A percentile compares a stretch with the other conserved stretches of the same genome.
Evolutionary conservation across 2,329 filamentous ascomycete genomes (phyloP).

Genomic region (Colletotrichum noveboracense): DNA sequence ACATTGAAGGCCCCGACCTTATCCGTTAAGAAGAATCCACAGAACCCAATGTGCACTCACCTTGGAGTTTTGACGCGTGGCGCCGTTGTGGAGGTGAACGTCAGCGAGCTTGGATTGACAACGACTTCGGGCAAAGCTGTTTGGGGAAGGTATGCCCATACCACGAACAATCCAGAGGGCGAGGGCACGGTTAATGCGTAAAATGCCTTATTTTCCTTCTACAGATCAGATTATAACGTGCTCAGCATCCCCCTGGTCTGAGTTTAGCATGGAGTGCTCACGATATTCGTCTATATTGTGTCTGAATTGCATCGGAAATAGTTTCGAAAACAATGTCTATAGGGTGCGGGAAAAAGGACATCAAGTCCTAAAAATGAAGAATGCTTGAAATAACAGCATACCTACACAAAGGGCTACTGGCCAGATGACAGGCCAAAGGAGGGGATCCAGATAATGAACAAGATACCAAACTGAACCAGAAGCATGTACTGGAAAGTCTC

Average conservation of each 20-base stretch:
- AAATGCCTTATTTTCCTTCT: background rate
- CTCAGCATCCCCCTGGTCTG: background rate
- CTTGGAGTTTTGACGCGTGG: background rate
- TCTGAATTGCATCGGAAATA: background rate
- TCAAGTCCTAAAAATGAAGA: background rate
- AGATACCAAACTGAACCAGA: conserved; percentile 23
- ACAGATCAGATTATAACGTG: background rate
- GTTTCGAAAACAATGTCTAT: background rate
- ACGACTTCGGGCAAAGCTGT: too few relatives aligned
- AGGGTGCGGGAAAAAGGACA: background rate
- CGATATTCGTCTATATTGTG: background rate
- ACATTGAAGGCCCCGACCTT: background rate
- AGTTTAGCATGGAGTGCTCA: background rate
- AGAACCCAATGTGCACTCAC: background rate
- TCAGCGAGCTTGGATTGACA: background rate
- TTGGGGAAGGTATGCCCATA: too few relatives aligned
- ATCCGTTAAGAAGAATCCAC: background rate
- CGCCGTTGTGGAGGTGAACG: background rate
- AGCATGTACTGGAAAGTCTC: conserved; percentile 37
- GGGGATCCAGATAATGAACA: conserved; percentile 20
- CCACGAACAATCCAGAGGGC: background rate
- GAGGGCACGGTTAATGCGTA: background rate
- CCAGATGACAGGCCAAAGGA: background rate
- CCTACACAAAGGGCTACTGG: background rate
- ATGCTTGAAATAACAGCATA: background rate